Percentiles rank a stretch among this genome's conserved stretches.
Conservation (phyloP, 495 filamentous ascomycete species). For the Aspergillus sparsus region DNA sequence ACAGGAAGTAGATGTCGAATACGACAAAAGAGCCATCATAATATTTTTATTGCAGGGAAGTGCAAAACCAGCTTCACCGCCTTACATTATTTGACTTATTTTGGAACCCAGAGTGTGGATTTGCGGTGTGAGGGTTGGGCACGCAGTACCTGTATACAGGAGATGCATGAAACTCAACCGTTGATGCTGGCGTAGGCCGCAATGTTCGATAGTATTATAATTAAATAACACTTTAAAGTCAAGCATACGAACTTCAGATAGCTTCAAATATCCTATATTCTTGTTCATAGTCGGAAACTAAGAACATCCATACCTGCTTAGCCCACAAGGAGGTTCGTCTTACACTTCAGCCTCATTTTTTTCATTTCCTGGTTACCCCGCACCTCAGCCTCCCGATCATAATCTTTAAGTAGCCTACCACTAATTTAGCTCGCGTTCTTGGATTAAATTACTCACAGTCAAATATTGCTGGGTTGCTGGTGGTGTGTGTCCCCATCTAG, state of each 20-base stretch:
- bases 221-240: not conserved
- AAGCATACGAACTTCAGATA: not conserved
- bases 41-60: too few relatives aligned
- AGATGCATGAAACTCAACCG: too few relatives aligned
- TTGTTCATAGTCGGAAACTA: not conserved
- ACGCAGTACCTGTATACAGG: too few relatives aligned
- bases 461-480: not conserved
- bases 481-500: not conserved
- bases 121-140: too few relatives aligned
- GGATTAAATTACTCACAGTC: not conserved
- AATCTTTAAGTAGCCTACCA: not conserved
- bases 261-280: not conserved
- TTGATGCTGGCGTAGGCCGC: not conserved
- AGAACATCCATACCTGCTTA: not conserved
- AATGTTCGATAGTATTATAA: not conserved
- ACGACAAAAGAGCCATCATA: too few relatives aligned
- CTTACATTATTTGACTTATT: too few relatives aligned
- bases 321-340: not conserved
- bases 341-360: not conserved
- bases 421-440: not conserved
- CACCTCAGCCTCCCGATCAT: not conserved
- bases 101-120: too few relatives aligned
- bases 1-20: too few relatives aligned
- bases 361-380: not conserved
- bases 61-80: too few relatives aligned